Conservation (phyloP, 495 filamentous ascomycete species). For the Aspergillus haitiensis region DNA sequence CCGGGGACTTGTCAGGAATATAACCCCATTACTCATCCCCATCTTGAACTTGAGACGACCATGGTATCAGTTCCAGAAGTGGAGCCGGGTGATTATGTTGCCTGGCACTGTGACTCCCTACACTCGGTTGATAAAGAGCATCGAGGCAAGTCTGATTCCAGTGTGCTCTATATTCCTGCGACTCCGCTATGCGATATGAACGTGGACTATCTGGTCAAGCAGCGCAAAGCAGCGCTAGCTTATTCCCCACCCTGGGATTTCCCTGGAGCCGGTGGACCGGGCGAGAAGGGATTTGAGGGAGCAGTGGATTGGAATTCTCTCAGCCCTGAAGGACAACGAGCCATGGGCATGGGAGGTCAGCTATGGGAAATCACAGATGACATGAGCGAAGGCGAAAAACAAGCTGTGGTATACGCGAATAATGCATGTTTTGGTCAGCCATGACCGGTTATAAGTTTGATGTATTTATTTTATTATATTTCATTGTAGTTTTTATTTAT, state of each 20-base stretch:
- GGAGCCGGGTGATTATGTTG: conserved; percentile 80
- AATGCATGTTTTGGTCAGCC: conserved; percentile 43
- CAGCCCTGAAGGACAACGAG: conserved; percentile 50
- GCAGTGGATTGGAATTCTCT: conserved; percentile 42
- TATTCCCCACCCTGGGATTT: conserved; percentile 57
- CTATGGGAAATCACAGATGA: conserved; percentile 49
- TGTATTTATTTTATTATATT: not conserved
- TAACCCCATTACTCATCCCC: conserved; percentile 68
- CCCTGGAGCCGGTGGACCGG: conserved; percentile 59
- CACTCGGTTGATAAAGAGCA: conserved; percentile 85
- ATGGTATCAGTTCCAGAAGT: conserved; percentile 83
- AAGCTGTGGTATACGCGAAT: conserved; percentile 60
- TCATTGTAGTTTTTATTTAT: too few species aligned
- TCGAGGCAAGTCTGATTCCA: conserved; percentile 66
- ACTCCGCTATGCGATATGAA: conserved; percentile 78
- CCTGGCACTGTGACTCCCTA: conserved; percentile 84
- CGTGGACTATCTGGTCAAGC: conserved; percentile 64
- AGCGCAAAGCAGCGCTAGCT: conserved; percentile 55
- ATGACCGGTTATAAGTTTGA: not conserved
- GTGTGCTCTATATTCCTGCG: conserved; percentile 84
- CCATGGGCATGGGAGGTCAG: conserved; percentile 58
- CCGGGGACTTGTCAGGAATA: conserved; percentile 79
- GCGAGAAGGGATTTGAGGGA: conserved; percentile 45
- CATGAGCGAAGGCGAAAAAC: conserved; percentile 55
- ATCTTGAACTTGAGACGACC: conserved; percentile 65